phyloP scores from a whole-genome alignment of 2,329 filamentous ascomycete species.

The Penicillium sp. region DNA sequence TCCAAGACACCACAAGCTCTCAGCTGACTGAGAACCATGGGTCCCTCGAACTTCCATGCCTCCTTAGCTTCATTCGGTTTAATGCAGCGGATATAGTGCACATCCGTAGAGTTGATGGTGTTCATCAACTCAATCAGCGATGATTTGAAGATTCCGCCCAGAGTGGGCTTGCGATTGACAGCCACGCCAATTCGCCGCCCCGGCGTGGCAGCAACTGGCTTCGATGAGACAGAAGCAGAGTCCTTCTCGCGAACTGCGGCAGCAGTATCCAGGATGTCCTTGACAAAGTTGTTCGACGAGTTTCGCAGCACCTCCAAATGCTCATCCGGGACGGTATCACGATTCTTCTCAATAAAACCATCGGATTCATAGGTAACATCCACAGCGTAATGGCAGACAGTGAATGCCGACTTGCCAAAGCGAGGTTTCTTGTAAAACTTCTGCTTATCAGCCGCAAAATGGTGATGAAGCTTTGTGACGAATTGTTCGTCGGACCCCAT shows the following conservation, averaged over 20 bases:
- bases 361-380: constrained; percentile 99
- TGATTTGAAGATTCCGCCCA: constrained; percentile 98
- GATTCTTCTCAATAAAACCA: constrained; percentile 98
- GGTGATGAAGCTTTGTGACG: constrained; percentile 91
- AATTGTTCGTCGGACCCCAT: constrained; percentile 98
- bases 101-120: constrained; percentile 96
- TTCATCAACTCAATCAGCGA: constrained; percentile 97
- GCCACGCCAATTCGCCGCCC: constrained; percentile 87
- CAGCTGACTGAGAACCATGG: constrained; percentile 96
- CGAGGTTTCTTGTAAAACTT: constrained; percentile 98
- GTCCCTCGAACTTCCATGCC: constrained; percentile 96
- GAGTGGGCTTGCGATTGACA: constrained; percentile 91
- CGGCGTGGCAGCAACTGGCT: constrained; percentile 63
- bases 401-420: constrained; percentile 96
- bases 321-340: constrained; percentile 96
- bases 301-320: constrained; percentile 89
- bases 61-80: constrained; percentile 98
- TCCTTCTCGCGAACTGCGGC: constrained; percentile 89
- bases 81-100: constrained; percentile 98
- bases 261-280: constrained; percentile 79
- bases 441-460: constrained; percentile 85
- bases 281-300: constrained; percentile 81
- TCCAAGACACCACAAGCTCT: constrained; percentile 98
- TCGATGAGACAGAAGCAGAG: constrained; percentile 63
- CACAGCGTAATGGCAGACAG: constrained; percentile 95